Conservation (phyloP, 2,329 filamentous ascomycete species). For the Fusarium keratoplasticum region DNA sequence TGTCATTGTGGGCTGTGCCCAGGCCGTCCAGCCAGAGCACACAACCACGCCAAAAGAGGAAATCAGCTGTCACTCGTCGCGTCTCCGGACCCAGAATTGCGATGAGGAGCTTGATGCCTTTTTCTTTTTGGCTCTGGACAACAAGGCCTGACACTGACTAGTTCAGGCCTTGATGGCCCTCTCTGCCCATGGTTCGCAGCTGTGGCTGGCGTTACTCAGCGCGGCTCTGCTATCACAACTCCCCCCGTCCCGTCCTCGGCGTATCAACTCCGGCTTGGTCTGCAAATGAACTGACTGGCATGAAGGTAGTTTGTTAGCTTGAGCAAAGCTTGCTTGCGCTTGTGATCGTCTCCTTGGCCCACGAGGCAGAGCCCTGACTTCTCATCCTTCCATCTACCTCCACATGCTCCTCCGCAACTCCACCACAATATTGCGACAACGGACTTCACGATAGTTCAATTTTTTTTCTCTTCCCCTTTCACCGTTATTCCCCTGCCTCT, state of each 20-base stretch:
- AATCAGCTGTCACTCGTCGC: conserved; percentile 39
- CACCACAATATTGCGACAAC: conserved; percentile 31
- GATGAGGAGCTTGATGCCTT: conserved; percentile 22
- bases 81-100: neutral
- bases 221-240: neutral
- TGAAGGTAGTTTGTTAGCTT: neutral
- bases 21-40: conserved; percentile 38
- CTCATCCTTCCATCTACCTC: conserved; percentile 31
- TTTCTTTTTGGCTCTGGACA: neutral
- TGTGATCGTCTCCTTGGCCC: conserved; percentile 22
- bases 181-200: neutral
- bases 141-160: neutral
- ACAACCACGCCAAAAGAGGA: conserved; percentile 43
- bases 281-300: conserved; percentile 1
- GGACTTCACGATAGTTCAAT: conserved; percentile 36
- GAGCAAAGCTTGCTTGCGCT: conserved; percentile 6
- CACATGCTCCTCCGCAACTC: conserved; percentile 33
- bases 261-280: conserved; percentile 2
- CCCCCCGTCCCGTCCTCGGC: neutral
- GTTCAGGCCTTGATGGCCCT: neutral
- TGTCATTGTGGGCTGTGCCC: conserved; percentile 28
- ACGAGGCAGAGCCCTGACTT: conserved; percentile 13
- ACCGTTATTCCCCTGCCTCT: conserved; percentile 1
- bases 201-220: neutral
- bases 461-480: conserved; percentile 12